Percentiles rank a stretch among this genome's conserved stretches.
phyloP scores from a whole-genome alignment of 306 rosid species.

The Cicer judaicum region DNA sequence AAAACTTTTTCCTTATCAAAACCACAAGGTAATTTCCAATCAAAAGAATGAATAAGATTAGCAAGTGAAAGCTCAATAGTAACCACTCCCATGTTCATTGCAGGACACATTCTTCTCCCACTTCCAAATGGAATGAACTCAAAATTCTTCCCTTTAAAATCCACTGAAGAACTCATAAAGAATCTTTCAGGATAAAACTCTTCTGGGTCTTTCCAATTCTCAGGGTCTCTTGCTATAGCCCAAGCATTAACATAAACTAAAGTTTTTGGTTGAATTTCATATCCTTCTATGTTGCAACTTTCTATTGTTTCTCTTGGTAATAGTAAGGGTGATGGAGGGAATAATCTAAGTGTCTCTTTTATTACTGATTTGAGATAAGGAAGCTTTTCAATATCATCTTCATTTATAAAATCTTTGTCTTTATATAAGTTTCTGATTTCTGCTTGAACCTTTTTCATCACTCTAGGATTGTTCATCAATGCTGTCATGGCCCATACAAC shows the following conservation, averaged over 20 bases:
- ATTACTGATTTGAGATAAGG: slow-evolving; percentile 48
- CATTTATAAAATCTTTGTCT: slow-evolving; percentile 41
- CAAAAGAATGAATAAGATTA: slow-evolving; percentile 46
- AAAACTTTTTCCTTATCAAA: slow-evolving; percentile 29
- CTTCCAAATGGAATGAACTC: slow-evolving; percentile 50
- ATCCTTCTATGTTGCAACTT: slow-evolving; percentile 41
- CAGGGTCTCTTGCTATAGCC: slow-evolving; percentile 51
- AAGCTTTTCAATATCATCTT: slow-evolving; percentile 49
- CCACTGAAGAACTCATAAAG: background rate
- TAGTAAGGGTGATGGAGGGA: slow-evolving; percentile 49
- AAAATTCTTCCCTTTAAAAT: slow-evolving; percentile 44
- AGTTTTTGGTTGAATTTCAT: slow-evolving; percentile 43
- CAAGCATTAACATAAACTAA: slow-evolving; percentile 42
- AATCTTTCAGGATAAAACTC: slow-evolving; percentile 51
- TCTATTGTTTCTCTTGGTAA: slow-evolving; percentile 48
- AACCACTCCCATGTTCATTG: slow-evolving; percentile 28
- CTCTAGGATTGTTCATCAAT: slow-evolving; percentile 39
- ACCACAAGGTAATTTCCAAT: slow-evolving; percentile 43
- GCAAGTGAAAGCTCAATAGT: slow-evolving; percentile 42
- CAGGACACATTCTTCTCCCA: slow-evolving; percentile 56
- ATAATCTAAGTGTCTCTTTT: slow-evolving; percentile 49
- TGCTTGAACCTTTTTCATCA: slow-evolving; percentile 38
- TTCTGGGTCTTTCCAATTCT: slow-evolving; percentile 42
- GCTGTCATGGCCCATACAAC: slow-evolving; percentile 46
- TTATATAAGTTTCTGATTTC: slow-evolving; percentile 39